Percentiles rank a stretch among this genome's conserved stretches.
phyloP scores from a whole-genome alignment of 2,329 filamentous ascomycete species.

The Calonectria multiphialidica region DNA sequence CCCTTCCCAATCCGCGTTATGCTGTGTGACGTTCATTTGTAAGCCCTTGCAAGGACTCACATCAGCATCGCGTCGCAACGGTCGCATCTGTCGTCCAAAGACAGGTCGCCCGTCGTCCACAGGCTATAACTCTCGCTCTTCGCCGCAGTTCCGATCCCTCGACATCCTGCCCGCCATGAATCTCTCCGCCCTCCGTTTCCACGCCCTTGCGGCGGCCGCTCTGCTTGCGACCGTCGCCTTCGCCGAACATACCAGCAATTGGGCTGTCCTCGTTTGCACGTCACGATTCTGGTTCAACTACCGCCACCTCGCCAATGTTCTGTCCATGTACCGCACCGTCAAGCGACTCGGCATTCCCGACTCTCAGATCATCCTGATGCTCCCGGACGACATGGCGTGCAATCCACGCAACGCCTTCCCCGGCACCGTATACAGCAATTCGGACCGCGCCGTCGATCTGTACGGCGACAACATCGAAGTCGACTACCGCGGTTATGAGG shows the following conservation, averaged over 20 bases:
- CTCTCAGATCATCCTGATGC: conserved; percentile 99
- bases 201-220: conserved; percentile 61
- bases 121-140: conserved; percentile 27
- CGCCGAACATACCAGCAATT: conserved; percentile 95
- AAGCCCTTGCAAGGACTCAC: conserved; percentile 35
- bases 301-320: conserved; percentile 95
- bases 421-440: conserved; percentile 98
- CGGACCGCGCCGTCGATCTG: conserved; percentile 92
- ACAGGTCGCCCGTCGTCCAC: conserved; percentile 31
- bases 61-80: conserved; percentile 22
- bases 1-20: background rate
- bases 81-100: conserved; percentile 16
- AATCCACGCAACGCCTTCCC: conserved; percentile 98
- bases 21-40: conserved; percentile 32
- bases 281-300: conserved; percentile 99
- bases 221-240: conserved; percentile 61
- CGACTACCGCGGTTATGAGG: conserved; percentile 97
- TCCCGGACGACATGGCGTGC: conserved; percentile 99
- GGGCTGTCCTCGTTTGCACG: conserved; percentile 98
- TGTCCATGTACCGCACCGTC: conserved; percentile 97
- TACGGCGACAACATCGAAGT: conserved; percentile 99
- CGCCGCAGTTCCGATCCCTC: background rate
- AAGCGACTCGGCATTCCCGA: conserved; percentile 98
- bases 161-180: conserved; percentile 58
- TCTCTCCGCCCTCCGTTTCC: conserved; percentile 58